A percentile compares a stretch with the other conserved stretches of the same genome.
Conservation (phyloP, 441 rosid genomes). For the Melastoma candidum region DNA sequence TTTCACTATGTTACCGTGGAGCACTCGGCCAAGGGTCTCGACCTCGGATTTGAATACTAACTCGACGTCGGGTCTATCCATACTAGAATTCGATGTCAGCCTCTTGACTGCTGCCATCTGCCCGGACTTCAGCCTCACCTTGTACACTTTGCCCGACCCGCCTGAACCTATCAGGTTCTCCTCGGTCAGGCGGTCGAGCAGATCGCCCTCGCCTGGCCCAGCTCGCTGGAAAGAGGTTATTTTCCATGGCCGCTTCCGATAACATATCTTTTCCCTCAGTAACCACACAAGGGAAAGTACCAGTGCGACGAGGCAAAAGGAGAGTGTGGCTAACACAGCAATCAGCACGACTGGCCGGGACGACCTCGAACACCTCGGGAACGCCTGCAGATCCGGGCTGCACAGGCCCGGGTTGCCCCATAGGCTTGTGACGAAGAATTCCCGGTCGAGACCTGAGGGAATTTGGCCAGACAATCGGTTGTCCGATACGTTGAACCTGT, state of each 20-base stretch:
- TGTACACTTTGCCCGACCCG: conserved; percentile 53
- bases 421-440: conserved; percentile 27
- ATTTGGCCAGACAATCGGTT: conserved; percentile 40
- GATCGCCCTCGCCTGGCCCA: conserved; percentile 33
- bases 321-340: conserved; percentile 12
- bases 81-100: conserved; percentile 22
- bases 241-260: conserved; percentile 12
- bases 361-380: conserved; percentile 29
- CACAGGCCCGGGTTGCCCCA: conserved; percentile 59
- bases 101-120: conserved; percentile 55
- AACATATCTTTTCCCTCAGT: conserved; percentile 22
- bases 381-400: conserved; percentile 30
- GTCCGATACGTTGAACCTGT: conserved; percentile 47
- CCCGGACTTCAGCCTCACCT: conserved; percentile 34
- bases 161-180: conserved; percentile 54
- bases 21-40: conserved; percentile 47
- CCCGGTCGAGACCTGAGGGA: conserved; percentile 32
- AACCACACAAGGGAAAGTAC: conserved; percentile 23
- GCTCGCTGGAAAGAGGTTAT: conserved; percentile 46
- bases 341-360: conserved; percentile 20
- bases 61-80: conserved; percentile 26
- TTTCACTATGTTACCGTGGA: conserved; percentile 56
- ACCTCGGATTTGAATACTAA: conserved; percentile 45
- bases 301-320: conserved; percentile 15
- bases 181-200: conserved; percentile 31